Conservation (phyloP, 371 early-diverging fungal genomes). For the Rhizomucor pusillus region DNA sequence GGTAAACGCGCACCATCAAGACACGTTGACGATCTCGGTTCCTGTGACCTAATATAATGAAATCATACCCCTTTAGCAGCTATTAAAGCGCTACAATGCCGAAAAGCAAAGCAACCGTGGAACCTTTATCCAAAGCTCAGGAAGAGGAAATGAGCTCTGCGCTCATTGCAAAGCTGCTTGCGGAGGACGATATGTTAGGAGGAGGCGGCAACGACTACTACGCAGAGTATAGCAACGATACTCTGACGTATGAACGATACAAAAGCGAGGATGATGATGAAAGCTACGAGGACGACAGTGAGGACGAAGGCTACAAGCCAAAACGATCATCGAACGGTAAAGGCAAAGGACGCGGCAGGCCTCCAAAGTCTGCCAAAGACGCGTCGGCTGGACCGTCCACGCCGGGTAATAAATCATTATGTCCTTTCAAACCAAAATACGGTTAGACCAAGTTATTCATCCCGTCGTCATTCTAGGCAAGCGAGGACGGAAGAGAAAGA, state of each 20-base stretch:
- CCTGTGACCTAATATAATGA: no score
- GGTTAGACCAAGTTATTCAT: no score
- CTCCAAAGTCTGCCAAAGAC: slow-evolving; percentile 1
- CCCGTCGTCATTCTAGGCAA: not conserved
- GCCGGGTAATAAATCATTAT: no score
- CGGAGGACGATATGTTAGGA: slow-evolving; percentile 56
- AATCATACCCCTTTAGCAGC: no score
- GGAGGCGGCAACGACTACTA: slow-evolving; percentile 49
- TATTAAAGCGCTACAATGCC: no score
- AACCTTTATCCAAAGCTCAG: slow-evolving; percentile 44
- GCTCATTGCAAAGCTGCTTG: slow-evolving; percentile 73
- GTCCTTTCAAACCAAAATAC: no score
- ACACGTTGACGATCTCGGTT: no score
- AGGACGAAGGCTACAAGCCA: slow-evolving; percentile 50
- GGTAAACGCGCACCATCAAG: no score
- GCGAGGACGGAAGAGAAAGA: slow-evolving; percentile 26
- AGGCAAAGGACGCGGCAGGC: slow-evolving; percentile 11
- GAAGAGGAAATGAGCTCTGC: slow-evolving; percentile 83
- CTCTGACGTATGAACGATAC: slow-evolving; percentile 17
- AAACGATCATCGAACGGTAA: slow-evolving; percentile 22
- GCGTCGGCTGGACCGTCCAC: no score
- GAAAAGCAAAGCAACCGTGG: no score
- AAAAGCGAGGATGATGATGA: slow-evolving; percentile 38
- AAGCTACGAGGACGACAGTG: slow-evolving; percentile 51
- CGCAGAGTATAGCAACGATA: slow-evolving; percentile 61